phyloP scores from a whole-genome alignment of 148 eudicot species.

The Arbutus unedo region DNA sequence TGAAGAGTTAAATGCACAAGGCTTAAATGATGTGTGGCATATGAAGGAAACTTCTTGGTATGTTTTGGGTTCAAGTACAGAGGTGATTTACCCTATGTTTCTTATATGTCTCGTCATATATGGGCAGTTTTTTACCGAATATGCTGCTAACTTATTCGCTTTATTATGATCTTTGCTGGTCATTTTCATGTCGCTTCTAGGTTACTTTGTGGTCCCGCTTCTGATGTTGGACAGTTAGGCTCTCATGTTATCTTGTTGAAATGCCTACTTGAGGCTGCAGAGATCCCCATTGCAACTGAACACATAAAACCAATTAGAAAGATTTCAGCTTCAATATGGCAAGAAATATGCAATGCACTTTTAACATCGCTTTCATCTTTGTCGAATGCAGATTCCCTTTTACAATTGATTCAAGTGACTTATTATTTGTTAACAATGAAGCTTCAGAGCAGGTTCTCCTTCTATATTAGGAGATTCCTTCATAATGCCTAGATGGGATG shows the following conservation, averaged over 20 bases:
- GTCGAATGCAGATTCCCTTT: slow-evolving; percentile 42
- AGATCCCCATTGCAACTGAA: slow-evolving; percentile 46
- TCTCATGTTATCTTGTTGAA: slow-evolving; percentile 61
- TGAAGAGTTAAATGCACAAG: too few relatives aligned
- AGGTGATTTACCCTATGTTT: neutral
- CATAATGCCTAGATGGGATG: neutral
- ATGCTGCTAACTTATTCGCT: neutral
- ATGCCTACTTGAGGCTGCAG: slow-evolving; percentile 46
- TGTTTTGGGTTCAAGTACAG: neutral
- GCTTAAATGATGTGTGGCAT: too few relatives aligned
- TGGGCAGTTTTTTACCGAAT: neutral
- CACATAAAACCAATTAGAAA: slow-evolving; percentile 47
- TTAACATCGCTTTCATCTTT: slow-evolving; percentile 44
- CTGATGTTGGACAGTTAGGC: slow-evolving; percentile 30
- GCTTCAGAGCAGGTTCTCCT: neutral
- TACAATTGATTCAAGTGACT: slow-evolving; percentile 39
- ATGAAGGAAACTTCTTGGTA: too few relatives aligned
- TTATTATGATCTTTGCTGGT: slow-evolving; percentile 43
- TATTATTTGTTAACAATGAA: neutral
- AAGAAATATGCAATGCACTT: slow-evolving; percentile 43
- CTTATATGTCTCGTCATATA: neutral
- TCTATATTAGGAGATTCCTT: neutral
- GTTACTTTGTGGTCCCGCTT: slow-evolving; percentile 37
- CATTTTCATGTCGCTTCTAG: slow-evolving; percentile 41
- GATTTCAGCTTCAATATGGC: slow-evolving; percentile 38